A percentile compares a stretch with the other conserved stretches of the same genome.
These are phyloP conservation scores for Biscutella auriculata DNA, from an alignment of 441 rosid species.

Conservation along the genomic window DNA sequence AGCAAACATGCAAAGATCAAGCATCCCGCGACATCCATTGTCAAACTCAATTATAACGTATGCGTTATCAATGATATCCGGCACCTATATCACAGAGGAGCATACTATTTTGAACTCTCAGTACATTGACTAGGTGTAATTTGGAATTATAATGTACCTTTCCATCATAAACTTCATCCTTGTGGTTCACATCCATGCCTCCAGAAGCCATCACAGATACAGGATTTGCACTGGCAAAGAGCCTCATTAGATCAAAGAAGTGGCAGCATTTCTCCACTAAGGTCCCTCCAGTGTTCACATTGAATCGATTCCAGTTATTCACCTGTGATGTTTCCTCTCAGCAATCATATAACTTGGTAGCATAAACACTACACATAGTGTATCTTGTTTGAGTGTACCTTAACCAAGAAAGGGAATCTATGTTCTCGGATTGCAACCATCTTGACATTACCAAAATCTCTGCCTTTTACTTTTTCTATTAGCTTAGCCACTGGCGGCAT, in stretches of 20 bases:
- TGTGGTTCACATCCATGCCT: conserved; percentile 80
- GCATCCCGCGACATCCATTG: conserved; percentile 86
- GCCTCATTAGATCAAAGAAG: conserved; percentile 90
- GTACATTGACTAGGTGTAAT: neutral
- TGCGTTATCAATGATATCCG: conserved; percentile 85
- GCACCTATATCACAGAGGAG: conserved; percentile 40
- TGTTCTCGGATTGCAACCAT: conserved; percentile 95
- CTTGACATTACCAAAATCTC: conserved; percentile 59
- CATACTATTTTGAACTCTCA: neutral
- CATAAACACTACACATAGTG: neutral
- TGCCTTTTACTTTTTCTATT: conserved; percentile 57
- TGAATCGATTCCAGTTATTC: conserved; percentile 88
- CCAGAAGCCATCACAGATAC: conserved; percentile 93
- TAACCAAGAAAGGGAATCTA: conserved; percentile 84
- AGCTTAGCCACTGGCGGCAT: conserved; percentile 94
- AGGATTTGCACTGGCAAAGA: conserved; percentile 77
- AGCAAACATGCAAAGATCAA: conserved; percentile 95
- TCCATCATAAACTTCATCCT: conserved; percentile 78
- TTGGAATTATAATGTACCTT: conserved; percentile 34
- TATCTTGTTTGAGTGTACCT: conserved; percentile 31
- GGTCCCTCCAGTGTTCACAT: conserved; percentile 78
- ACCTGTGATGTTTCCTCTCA: conserved; percentile 37
- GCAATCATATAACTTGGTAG: conserved; percentile 6
- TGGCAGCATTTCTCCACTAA: conserved; percentile 97
- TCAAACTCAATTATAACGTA: conserved; percentile 79